Conservation (phyloP, 2,329 filamentous ascomycete species). For the Calonectria fujianensis region DNA sequence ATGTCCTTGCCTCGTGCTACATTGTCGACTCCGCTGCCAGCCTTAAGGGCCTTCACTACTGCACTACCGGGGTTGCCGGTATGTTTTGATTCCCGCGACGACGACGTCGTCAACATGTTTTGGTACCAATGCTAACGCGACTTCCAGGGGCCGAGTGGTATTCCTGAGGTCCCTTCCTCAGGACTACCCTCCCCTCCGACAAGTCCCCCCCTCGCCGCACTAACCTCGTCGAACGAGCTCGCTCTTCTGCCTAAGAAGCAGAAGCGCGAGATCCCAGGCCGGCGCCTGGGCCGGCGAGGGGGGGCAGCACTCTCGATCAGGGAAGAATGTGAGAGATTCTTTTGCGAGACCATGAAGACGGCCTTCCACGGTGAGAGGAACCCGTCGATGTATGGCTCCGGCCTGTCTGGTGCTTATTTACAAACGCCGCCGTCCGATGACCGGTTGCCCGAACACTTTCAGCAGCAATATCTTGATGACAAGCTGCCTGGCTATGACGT, state of each 20-base stretch:
- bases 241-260: conserved; percentile 76
- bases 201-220: conserved; percentile 91
- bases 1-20: conserved; percentile 94
- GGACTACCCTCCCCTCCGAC: conserved; percentile 88
- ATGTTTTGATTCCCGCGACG: conserved; percentile 57
- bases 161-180: conserved; percentile 93
- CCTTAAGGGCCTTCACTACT: conserved; percentile 93
- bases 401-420: conserved; percentile 84
- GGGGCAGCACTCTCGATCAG: conserved; percentile 97
- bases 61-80: conserved; percentile 92
- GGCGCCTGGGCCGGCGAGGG: conserved; percentile 78
- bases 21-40: conserved; percentile 83
- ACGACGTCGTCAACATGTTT: not conserved
- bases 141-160: conserved; percentile 87
- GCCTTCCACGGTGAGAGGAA: conserved; percentile 98
- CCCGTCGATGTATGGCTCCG: conserved; percentile 84
- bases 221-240: conserved; percentile 81
- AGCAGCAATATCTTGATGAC: conserved; percentile 55
- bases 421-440: conserved; percentile 74
- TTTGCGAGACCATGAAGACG: conserved; percentile 95
- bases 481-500: conserved; percentile 62
- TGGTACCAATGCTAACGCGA: conserved; percentile 43
- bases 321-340: conserved; percentile 99
- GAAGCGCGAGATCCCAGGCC: conserved; percentile 65
- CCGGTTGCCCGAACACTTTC: conserved; percentile 61